Evolutionary conservation across 2,329 filamentous ascomycete genomes (phyloP).

Genomic region (Neobulgaria alba): DNA sequence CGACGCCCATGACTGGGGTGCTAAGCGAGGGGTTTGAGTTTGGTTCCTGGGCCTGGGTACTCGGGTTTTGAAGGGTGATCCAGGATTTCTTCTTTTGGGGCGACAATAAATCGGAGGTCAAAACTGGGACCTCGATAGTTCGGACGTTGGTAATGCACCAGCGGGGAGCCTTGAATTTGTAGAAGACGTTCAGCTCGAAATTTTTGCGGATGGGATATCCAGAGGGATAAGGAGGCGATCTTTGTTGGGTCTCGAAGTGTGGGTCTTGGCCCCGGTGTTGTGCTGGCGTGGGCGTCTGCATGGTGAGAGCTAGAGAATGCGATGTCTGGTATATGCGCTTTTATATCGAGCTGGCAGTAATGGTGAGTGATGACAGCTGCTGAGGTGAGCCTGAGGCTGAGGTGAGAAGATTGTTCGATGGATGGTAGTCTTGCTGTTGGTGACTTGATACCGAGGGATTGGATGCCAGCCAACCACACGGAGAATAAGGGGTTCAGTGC

Average conservation of each 20-base stretch:
- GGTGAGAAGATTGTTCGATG: no score
- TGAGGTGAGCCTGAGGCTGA: no score
- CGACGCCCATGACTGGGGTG: not conserved
- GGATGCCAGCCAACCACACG: not conserved
- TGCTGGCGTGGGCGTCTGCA: constrained; percentile 2
- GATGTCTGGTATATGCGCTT: not conserved
- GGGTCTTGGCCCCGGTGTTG: constrained; percentile 3
- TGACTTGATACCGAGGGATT: no score
- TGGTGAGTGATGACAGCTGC: no score
- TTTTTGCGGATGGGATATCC: no score
- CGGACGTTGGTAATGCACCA: constrained; percentile 19
- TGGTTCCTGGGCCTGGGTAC: not conserved
- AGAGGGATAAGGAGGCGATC: no score
- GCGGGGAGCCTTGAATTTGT: constrained; percentile 3
- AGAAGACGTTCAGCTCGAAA: constrained; percentile 20
- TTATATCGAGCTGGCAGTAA: not conserved
- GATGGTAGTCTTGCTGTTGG: no score
- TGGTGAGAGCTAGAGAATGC: not conserved
- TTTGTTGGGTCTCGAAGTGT: not conserved
- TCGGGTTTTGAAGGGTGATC: not conserved
- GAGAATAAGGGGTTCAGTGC: not conserved
- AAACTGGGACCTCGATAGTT: constrained; percentile 13
- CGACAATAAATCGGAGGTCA: not conserved
- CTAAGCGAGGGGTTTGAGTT: not conserved
- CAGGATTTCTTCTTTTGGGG: constrained; percentile 1